phyloP scores from a whole-genome alignment of 495 filamentous ascomycete species.

The Durotheca rogersii region DNA sequence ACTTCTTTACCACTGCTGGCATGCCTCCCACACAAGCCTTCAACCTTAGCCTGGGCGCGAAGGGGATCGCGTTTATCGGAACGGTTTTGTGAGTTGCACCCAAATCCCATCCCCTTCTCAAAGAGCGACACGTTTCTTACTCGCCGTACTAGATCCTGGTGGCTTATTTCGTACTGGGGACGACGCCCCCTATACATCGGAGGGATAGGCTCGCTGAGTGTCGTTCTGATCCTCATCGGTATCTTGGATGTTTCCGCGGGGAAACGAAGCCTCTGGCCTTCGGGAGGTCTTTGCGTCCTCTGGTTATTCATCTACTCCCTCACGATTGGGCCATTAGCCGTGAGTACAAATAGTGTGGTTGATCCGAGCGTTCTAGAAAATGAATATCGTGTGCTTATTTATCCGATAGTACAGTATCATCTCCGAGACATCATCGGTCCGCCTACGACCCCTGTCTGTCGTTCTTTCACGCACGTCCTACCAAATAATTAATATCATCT shows the following conservation, averaged over 20 bases:
- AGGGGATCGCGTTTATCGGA: slow-evolving; percentile 48
- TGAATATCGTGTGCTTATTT: slow-evolving; percentile 30
- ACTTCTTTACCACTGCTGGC: slow-evolving; percentile 67
- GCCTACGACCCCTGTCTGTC: slow-evolving; percentile 52
- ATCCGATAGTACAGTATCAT: slow-evolving; percentile 48
- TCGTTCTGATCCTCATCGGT: slow-evolving; percentile 39
- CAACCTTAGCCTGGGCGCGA: slow-evolving; percentile 32
- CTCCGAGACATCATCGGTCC: slow-evolving; percentile 51
- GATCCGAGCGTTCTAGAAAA: no score
- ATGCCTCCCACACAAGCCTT: slow-evolving; percentile 54
- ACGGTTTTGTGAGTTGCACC: slow-evolving; percentile 38
- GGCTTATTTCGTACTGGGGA: slow-evolving; percentile 47
- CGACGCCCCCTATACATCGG: slow-evolving; percentile 49
- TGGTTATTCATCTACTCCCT: slow-evolving; percentile 45
- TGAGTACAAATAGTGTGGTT: slow-evolving; percentile 22
- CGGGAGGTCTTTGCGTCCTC: slow-evolving; percentile 43
- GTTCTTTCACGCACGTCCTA: slow-evolving; percentile 57
- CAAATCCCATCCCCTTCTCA: slow-evolving; percentile 30
- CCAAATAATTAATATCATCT: slow-evolving; percentile 57
- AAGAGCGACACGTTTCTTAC: slow-evolving; percentile 20
- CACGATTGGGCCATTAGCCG: slow-evolving; percentile 46
- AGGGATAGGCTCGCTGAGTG: slow-evolving; percentile 40
- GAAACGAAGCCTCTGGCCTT: slow-evolving; percentile 26
- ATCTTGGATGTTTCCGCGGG: slow-evolving; percentile 34
- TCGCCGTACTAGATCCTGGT: slow-evolving; percentile 44